A percentile compares a stretch with the other conserved stretches of the same genome.
phyloP scores from a whole-genome alignment of 495 filamentous ascomycete genomes.

The Massariosphaeria phaeospora region DNA sequence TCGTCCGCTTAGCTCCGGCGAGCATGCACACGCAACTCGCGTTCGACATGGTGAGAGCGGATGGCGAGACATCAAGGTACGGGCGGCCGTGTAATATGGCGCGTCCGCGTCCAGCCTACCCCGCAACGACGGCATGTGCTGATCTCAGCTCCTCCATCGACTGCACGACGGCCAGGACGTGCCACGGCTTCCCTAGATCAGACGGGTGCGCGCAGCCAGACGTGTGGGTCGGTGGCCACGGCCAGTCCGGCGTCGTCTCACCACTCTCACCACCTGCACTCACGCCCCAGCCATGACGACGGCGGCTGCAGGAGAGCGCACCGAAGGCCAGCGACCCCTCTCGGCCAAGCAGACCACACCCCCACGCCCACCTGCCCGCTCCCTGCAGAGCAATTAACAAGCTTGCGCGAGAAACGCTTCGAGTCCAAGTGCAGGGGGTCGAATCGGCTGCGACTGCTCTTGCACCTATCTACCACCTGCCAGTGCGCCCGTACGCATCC shows the following conservation, averaged over 20 bases:
- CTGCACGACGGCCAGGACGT: conserved; percentile 7
- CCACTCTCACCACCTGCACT: neutral
- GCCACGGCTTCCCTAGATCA: conserved; percentile 20
- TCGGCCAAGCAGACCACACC: neutral
- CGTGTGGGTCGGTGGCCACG: neutral
- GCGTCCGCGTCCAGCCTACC: conserved; percentile 5
- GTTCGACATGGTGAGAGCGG: neutral
- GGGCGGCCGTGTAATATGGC: neutral
- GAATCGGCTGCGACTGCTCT: too few relatives aligned
- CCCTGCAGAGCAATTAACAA: conserved; percentile 19
- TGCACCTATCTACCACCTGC: too few relatives aligned
- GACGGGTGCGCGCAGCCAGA: neutral
- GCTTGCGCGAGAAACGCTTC: conserved; percentile 24
- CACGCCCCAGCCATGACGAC: neutral
- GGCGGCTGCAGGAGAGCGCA: conserved; percentile 1
- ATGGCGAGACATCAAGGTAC: neutral
- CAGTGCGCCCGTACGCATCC: neutral
- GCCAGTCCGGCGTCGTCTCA: neutral
- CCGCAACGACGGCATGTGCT: neutral
- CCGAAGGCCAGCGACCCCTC: conserved; percentile 7
- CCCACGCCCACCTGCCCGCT: conserved; percentile 8
- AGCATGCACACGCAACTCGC: too few relatives aligned
- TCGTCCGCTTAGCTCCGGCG: neutral
- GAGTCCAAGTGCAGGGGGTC: neutral
- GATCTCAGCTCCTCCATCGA: neutral